Evolutionary conservation across 805 yeast species (phyloP).

Genomic region (Kluyveromyces aestuarii): DNA sequence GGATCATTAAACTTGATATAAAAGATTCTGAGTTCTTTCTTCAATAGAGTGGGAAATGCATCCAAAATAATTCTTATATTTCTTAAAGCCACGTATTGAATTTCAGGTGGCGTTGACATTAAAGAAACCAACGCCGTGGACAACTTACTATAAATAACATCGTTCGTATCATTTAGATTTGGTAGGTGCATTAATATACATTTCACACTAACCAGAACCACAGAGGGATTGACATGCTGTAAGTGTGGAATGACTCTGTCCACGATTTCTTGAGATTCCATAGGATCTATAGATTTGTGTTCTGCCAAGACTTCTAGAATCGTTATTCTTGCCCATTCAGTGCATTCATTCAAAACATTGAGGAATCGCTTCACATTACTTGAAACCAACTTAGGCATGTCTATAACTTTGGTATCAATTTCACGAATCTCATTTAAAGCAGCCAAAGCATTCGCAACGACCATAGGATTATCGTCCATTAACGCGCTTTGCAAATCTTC

Average conservation of each 20-base stretch:
- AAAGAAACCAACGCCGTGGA: constrained; percentile 82
- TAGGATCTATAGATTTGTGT: constrained; percentile 44
- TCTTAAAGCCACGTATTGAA: constrained; percentile 86
- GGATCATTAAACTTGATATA: constrained; percentile 86
- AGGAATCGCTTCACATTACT: constrained; percentile 51
- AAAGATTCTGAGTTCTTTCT: constrained; percentile 78
- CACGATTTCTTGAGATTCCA: constrained; percentile 75
- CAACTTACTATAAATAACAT: constrained; percentile 53
- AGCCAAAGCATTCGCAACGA: constrained; percentile 86
- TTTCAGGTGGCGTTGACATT: constrained; percentile 84
- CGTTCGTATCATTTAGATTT: constrained; percentile 28
- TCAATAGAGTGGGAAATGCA: constrained; percentile 71
- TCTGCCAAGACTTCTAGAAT: constrained; percentile 75
- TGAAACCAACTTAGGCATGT: constrained; percentile 31
- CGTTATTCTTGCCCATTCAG: constrained; percentile 97
- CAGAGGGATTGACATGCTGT: constrained; percentile 95
- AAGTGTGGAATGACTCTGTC: constrained; percentile 90
- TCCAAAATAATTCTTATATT: constrained; percentile 85
- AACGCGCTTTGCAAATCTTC: constrained; percentile 56
- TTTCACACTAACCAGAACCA: constrained; percentile 77
- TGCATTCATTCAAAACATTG: constrained; percentile 87
- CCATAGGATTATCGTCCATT: constrained; percentile 92
- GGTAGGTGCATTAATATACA: constrained; percentile 65
- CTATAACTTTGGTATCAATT: constrained; percentile 45
- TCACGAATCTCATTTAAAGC: constrained; percentile 79